A percentile compares a stretch with the other conserved stretches of the same genome.
Evolutionary conservation across 495 filamentous ascomycete genomes (phyloP).

Genomic region (Penicillium dipodomyicola): DNA sequence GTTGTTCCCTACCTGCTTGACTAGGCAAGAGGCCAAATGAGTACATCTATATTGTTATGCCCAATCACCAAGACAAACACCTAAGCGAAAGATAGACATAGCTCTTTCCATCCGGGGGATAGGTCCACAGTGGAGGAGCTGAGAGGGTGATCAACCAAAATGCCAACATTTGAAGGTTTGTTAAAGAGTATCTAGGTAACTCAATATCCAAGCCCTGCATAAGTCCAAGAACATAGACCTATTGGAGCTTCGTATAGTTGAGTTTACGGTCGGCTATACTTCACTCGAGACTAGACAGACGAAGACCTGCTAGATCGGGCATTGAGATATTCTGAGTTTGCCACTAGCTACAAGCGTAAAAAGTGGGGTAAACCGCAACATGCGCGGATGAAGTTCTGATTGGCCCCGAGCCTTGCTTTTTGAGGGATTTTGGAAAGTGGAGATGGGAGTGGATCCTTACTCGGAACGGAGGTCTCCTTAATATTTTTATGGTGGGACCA

Average conservation of each 20-base stretch:
- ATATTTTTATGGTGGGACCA: slow-evolving; percentile 1
- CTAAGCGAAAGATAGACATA: slow-evolving; percentile 9
- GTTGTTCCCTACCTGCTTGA: slow-evolving; percentile 1
- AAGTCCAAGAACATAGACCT: not conserved
- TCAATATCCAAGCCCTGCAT: not conserved
- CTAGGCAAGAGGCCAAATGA: not conserved
- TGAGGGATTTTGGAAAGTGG: slow-evolving; percentile 27
- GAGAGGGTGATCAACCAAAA: not conserved
- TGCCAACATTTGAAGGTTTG: not conserved
- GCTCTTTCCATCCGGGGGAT: slow-evolving; percentile 1
- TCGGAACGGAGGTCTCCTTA: slow-evolving; percentile 15
- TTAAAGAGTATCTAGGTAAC: not conserved
- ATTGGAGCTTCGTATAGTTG: too few species aligned
- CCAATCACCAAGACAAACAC: not conserved
- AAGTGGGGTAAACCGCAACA: not conserved
- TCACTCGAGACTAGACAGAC: slow-evolving; percentile 1
- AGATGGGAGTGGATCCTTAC: slow-evolving; percentile 19
- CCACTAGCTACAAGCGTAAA: not conserved
- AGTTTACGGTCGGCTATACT: not conserved
- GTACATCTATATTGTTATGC: not conserved
- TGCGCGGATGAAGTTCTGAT: not conserved
- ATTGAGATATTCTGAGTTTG: slow-evolving; percentile 16
- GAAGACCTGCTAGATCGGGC: not conserved
- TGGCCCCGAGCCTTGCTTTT: not conserved
- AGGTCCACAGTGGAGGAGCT: slow-evolving; percentile 10